Base-by-base conservation (phyloP, 305 asterid species). In the Rubia peregrina region DNA sequence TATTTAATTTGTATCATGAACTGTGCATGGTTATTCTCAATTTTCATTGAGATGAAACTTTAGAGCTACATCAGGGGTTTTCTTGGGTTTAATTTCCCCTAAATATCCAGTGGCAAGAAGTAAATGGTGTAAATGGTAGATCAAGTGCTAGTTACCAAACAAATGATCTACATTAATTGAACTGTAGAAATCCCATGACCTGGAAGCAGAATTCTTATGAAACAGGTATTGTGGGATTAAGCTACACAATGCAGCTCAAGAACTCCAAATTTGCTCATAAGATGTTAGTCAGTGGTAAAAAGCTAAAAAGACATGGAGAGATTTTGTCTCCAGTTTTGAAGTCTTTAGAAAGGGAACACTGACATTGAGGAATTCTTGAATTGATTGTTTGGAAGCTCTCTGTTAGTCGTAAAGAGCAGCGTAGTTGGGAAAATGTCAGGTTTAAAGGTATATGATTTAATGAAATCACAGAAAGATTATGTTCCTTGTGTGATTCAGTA, bases 401-500 rank as follows among this genome's bases (percentile, higher is more conserved):
- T 19, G 90, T 93, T 78, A 85, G 89, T 80, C 90, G 89, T 22
- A 90, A 83, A 80, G 97, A 87, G 63, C 96, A 90, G 65, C 80
- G 85, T 0, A 89, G 79, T 71, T 93, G 97, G 97, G 84, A 79
- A 33, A 90, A 85, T 80, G 92, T 79, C 4, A 43, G 13, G 48
- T 63, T 36, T 90, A 80, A 88, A 83, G 85, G 81, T 93, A 67
- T 93, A 90, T 67, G 85, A 86, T 80, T 90, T 93, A 90, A 87
- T 93, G 71, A 90, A 90, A 82, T 84, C 85, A 4, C 91, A 86
- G 81, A 71, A 81, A 73, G 93, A 90, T 59, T 89, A 93, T 74
- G 72, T 69, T 62, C 96, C 90, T 6, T 89, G 90, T 79, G 96
- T 87, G 21, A 86, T 92, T 80, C 98, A 92, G 76, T 92, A 90